Evolutionary conservation across 805 yeast genomes (phyloP), one percentile per base, ranked within the genome.

Genomic region (Clavispora carvajalis): DNA sequence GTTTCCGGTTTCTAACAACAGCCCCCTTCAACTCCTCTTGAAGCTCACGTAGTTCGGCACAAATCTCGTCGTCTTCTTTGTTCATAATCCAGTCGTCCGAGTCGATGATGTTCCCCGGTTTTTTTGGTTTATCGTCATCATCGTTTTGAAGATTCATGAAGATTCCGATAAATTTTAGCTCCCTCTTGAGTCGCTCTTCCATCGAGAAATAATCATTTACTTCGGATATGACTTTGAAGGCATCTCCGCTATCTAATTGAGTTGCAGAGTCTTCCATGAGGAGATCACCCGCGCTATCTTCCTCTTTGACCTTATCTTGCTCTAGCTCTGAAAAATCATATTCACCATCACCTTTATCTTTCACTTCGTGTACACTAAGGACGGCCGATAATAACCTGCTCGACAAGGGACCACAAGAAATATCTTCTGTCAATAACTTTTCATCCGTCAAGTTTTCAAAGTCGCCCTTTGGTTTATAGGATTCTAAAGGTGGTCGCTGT

Each of bases 41-140:
- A 37, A 91, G 66, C 12, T 58, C 59, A 43, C 99, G 72, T 46
- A 93, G 65, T 56, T 91, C 97, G 1, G 83, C 80, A 46, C 95
- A 82, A 4, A 93, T 78, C 61, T 93, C 98, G 63, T 93, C 99
- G 60, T 93, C 99, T 56, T 93, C 96, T 43, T 85, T 76, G 29
- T 80, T 79, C 37, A 73, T 72, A 11, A 82, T 63, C 97, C 97
- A 90, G 22, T 69, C 73, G 57, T 82, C 86, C 38, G 77, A 74
- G 46, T 69, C 74, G n/a, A 69, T 53, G n/a, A 69, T 65, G 36
- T 57, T 59, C 3, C 53, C 55, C 10, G 42, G 29, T 36, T 47
- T 48, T 7, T 41, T 23, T 5, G 46, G 31, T 42, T 53, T 59
- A 25, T 48, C 37, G 22, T 53, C 57, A 25, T 53, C 63, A 41